Conservation (phyloP, 805 yeast species). For the Kodamaea restingae region DNA sequence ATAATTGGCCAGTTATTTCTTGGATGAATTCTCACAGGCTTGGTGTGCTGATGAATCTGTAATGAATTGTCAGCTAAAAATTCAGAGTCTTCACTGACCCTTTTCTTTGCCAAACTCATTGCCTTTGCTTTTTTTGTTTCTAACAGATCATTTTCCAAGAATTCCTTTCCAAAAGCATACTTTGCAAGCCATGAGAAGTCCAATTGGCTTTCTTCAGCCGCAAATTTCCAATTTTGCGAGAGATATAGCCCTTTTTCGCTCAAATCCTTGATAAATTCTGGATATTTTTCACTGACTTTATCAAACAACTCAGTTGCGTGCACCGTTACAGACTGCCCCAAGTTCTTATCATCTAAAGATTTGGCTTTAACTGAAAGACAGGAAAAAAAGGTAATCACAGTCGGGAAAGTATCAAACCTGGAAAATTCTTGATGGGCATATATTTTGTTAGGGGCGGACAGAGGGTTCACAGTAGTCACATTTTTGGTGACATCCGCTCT, state of each 20-base stretch:
- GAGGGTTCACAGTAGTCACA: conserved; percentile 10
- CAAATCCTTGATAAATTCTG: conserved; percentile 17
- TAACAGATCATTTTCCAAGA: conserved; percentile 3
- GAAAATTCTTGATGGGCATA: conserved; percentile 22
- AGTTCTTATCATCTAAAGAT: conserved; percentile 8
- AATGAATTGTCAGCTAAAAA: conserved; percentile 8
- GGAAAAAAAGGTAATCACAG: conserved; percentile 19
- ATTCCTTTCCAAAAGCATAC: conserved; percentile 9
- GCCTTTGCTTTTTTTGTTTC: conserved; percentile 8
- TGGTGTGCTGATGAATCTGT: conserved; percentile 10
- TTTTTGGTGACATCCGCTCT: conserved; percentile 7
- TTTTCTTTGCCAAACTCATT: conserved; percentile 4
- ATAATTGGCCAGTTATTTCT: conserved; percentile 12
- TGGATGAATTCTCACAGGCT: conserved; percentile 9
- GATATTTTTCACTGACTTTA: conserved; percentile 14
- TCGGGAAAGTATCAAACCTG: conserved; percentile 17
- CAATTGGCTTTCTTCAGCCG: conserved; percentile 2
- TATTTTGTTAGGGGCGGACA: conserved; percentile 8
- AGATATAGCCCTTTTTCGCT: conserved; percentile 12
- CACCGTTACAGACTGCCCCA: conserved; percentile 18
- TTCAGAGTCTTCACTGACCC: conserved; percentile 9
- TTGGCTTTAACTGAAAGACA: conserved; percentile 5
- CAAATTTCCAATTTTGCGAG: conserved; percentile 7
- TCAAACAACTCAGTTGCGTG: conserved; percentile 21
- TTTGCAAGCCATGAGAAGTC: conserved; percentile 10